These are phyloP conservation scores for Paraphoma chrysanthemicola DNA, from an alignment of 2,329 filamentous ascomycete genomes.

Conservation along the genomic window DNA sequence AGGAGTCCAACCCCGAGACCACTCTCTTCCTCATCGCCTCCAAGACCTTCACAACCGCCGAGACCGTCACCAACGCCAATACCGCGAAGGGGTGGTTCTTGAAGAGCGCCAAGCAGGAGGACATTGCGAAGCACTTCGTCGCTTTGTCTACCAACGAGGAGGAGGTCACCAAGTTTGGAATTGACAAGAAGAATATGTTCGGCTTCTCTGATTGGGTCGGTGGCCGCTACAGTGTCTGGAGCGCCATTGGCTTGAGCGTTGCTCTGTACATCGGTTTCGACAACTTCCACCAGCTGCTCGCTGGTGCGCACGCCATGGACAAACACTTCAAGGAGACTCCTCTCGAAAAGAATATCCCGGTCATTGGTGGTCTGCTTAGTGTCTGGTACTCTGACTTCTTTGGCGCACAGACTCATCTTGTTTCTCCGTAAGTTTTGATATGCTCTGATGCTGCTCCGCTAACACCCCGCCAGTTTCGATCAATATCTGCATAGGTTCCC, in stretches of 20 bases:
- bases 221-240: slow-evolving; percentile 98
- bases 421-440: slow-evolving; percentile 77
- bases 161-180: slow-evolving; percentile 98
- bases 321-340: slow-evolving; percentile 94
- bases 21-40: slow-evolving; percentile 98
- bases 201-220: slow-evolving; percentile 99
- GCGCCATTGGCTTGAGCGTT: slow-evolving; percentile 94
- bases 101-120: slow-evolving; percentile 76
- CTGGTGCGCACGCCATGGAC: slow-evolving; percentile 96
- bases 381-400: slow-evolving; percentile 99
- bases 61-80: slow-evolving; percentile 97
- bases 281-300: slow-evolving; percentile 96
- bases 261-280: slow-evolving; percentile 95
- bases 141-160: slow-evolving; percentile 94
- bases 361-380: slow-evolving; percentile 88
- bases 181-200: slow-evolving; percentile 99
- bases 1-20: slow-evolving; percentile 89
- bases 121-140: slow-evolving; percentile 98
- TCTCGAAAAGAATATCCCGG: slow-evolving; percentile 92
- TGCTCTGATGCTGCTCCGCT: background rate
- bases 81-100: slow-evolving; percentile 98
- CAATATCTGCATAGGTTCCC: slow-evolving; percentile 99
- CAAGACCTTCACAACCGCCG: slow-evolving; percentile 99
- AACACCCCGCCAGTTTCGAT: slow-evolving; percentile 72
- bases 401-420: slow-evolving; percentile 95